These are phyloP conservation scores for Thielaviopsis euricoi DNA, from an alignment of 2,329 filamentous ascomycete genomes.

Conservation along the genomic window DNA sequence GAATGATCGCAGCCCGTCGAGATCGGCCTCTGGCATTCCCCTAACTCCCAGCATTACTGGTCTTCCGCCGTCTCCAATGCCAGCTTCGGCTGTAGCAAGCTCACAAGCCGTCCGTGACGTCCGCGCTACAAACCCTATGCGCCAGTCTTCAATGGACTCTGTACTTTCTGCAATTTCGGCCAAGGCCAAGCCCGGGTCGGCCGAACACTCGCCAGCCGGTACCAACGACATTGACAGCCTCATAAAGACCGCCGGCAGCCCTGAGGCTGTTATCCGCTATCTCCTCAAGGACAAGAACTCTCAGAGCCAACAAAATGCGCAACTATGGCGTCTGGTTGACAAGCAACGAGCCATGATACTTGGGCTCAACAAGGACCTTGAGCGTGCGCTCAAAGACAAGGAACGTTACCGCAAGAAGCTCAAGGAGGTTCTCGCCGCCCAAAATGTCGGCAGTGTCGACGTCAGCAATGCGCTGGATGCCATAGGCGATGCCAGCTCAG, in stretches of 20 bases:
- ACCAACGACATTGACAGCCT: constrained; percentile 63
- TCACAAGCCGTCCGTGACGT: constrained; percentile 19
- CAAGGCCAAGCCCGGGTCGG: constrained; percentile 39
- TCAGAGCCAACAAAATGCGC: constrained; percentile 73
- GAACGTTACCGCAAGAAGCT: constrained; percentile 83
- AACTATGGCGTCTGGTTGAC: constrained; percentile 89
- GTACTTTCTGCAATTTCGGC: constrained; percentile 65
- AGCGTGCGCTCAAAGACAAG: constrained; percentile 82
- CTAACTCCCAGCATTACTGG: constrained; percentile 29
- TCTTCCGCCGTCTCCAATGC: constrained; percentile 16
- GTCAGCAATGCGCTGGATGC: neutral
- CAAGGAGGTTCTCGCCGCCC: constrained; percentile 47
- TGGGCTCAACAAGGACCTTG: constrained; percentile 85
- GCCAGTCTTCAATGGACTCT: constrained; percentile 84
- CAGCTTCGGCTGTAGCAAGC: constrained; percentile 5
- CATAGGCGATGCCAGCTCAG: constrained; percentile 1
- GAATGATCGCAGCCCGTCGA: constrained; percentile 9
- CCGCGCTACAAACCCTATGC: constrained; percentile 25
- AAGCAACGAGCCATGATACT: constrained; percentile 91
- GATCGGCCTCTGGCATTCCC: neutral
- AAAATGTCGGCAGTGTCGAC: neutral
- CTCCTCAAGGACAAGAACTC: constrained; percentile 84
- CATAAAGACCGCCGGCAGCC: constrained; percentile 70
- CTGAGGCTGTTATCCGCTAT: constrained; percentile 77
- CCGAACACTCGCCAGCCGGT: constrained; percentile 40